Evolutionary conservation across 352 stramenopile genomes (phyloP).

Genomic region (Globisporangium alternatum): DNA sequence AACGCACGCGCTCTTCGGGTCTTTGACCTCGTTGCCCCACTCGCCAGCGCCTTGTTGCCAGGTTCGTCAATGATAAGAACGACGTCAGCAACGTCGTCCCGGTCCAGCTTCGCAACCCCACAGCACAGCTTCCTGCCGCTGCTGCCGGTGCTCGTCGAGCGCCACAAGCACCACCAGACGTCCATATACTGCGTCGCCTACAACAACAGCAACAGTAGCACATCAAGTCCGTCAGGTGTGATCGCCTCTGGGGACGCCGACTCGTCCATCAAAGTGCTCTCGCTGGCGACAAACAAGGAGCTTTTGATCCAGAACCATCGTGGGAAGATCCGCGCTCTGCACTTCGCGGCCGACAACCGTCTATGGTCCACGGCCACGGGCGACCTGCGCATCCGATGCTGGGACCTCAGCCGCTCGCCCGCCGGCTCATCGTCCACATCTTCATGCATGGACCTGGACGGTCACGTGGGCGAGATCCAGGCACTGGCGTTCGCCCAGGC

Average conservation of each 20-base stretch:
- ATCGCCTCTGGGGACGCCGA: conserved; percentile 59
- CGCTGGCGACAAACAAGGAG: conserved; percentile 26
- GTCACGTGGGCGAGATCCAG: conserved; percentile 68
- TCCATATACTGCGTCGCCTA: conserved; percentile 57
- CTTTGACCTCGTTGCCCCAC: conserved; percentile 34
- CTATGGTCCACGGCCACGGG: conserved; percentile 41
- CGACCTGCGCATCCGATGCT: conserved; percentile 49
- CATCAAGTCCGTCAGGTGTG: conserved; percentile 14
- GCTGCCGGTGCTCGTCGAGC: conserved; percentile 47
- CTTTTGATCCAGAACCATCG: conserved; percentile 32
- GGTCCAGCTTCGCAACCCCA: not conserved
- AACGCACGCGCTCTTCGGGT: conserved; percentile 56
- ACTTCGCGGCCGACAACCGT: conserved; percentile 33
- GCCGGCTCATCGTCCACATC: not conserved
- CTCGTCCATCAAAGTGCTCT: conserved; percentile 56
- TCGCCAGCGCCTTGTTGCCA: not conserved
- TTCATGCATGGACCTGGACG: conserved; percentile 38
- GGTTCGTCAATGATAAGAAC: not conserved
- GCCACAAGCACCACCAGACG: conserved; percentile 58
- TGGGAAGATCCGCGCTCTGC: conserved; percentile 46
- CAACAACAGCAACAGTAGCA: conserved; percentile 21
- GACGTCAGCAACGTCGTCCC: not conserved
- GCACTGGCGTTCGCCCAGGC: conserved; percentile 29
- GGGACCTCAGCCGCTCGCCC: conserved; percentile 35
- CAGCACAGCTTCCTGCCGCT: conserved; percentile 36